These are phyloP conservation scores for Agaricus bisporus DNA, from an alignment of 768 basidiomycete genomes.

Conservation along the genomic window DNA sequence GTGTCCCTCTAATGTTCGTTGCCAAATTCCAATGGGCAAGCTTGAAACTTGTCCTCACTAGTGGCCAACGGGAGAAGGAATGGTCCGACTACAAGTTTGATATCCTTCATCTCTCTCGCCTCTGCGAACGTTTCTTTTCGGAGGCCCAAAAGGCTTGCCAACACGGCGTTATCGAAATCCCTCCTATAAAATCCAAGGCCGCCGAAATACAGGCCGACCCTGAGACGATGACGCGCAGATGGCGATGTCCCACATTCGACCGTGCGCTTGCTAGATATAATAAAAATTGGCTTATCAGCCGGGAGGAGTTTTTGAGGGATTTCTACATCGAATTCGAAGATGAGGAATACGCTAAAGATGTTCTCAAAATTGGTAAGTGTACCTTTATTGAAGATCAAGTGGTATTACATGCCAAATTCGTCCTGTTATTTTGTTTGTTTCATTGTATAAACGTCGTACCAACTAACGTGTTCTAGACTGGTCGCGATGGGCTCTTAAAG, in stretches of 20 bases:
- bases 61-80: slow-evolving; percentile 25
- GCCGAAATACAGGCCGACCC: slow-evolving; percentile 1
- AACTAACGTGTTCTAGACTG: slow-evolving; percentile 25
- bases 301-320: slow-evolving; percentile 29
- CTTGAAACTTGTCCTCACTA: slow-evolving; percentile 32
- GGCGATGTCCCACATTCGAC: slow-evolving; percentile 38
- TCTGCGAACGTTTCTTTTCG: slow-evolving; percentile 29
- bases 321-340: slow-evolving; percentile 37
- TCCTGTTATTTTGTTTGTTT: neutral
- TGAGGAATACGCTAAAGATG: slow-evolving; percentile 33
- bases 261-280: slow-evolving; percentile 35
- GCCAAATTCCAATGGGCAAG: slow-evolving; percentile 40
- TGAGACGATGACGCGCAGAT: slow-evolving; percentile 15
- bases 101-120: slow-evolving; percentile 35
- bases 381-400: neutral
- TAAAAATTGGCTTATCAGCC: slow-evolving; percentile 34
- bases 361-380: slow-evolving; percentile 30
- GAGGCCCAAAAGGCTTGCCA: slow-evolving; percentile 23
- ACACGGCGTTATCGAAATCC: slow-evolving; percentile 1
- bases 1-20: slow-evolving; percentile 39
- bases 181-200: slow-evolving; percentile 1
- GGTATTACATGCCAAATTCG: neutral
- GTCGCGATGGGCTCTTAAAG: slow-evolving; percentile 30
- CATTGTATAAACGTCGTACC: neutral
- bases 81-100: slow-evolving; percentile 38